Percentiles rank a stretch among this genome's conserved stretches.
Conservation (phyloP, 2,329 filamentous ascomycete species). For the Metarhizium sp. region DNA sequence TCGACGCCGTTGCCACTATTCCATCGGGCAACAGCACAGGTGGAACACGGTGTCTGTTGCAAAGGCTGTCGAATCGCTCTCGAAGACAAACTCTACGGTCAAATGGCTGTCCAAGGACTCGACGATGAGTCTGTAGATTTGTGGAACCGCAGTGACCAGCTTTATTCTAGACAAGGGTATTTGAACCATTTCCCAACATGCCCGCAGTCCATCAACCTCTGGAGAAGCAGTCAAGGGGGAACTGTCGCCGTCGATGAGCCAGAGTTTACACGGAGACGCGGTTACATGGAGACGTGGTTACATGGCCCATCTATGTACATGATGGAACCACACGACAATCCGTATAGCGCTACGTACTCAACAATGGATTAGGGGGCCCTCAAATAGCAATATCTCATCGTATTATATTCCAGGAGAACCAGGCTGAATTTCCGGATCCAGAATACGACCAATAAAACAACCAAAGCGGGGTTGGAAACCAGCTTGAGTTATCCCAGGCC, state of each 20-base stretch:
- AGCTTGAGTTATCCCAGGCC: too few species aligned
- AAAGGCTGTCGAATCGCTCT: slow-evolving; percentile 1
- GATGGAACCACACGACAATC: too few species aligned
- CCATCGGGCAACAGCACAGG: background rate
- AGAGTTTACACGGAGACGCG: slow-evolving; percentile 1
- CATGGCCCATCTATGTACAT: background rate
- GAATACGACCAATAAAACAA: too few species aligned
- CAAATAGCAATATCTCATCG: background rate
- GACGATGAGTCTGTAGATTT: background rate
- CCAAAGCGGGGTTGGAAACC: too few species aligned
- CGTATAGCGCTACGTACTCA: background rate
- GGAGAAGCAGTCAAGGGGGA: background rate
- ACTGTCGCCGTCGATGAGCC: background rate
- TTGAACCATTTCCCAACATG: slow-evolving; percentile 1
- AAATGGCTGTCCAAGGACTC: background rate
- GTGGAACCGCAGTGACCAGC: background rate
- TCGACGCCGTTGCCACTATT: slow-evolving; percentile 1
- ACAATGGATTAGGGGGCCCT: background rate
- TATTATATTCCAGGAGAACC: too few species aligned
- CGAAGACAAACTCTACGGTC: background rate
- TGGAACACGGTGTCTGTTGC: background rate
- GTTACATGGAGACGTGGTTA: background rate
- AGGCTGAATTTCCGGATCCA: too few species aligned
- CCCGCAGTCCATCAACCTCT: slow-evolving; percentile 1
- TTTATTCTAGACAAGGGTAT: slow-evolving; percentile 1